phyloP scores from a whole-genome alignment of 2,329 filamentous ascomycete genomes.

The Fusarium solani-melongenae region DNA sequence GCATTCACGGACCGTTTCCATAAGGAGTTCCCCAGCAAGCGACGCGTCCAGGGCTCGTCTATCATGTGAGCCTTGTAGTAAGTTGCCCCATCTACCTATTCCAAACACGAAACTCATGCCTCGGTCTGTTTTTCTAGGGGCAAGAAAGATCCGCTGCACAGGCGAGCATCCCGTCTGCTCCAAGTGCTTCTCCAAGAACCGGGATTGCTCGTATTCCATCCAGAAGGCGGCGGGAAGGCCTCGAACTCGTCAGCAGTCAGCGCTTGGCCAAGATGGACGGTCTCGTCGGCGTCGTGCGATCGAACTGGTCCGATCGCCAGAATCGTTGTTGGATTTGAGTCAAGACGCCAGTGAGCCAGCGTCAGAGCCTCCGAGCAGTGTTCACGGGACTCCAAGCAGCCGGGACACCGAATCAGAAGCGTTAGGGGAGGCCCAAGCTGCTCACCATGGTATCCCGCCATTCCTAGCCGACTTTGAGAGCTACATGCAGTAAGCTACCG shows the following conservation, averaged over 20 bases:
- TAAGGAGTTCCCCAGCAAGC: not conserved
- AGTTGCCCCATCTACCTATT: not conserved
- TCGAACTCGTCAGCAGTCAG: not conserved
- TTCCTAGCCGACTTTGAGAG: not conserved
- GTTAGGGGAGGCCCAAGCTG: too few species aligned
- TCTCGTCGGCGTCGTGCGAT: not conserved
- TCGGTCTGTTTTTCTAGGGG: not conserved
- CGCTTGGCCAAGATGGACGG: not conserved
- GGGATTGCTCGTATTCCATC: not conserved
- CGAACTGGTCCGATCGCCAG: not conserved
- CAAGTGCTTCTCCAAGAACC: not conserved
- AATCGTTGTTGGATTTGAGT: not conserved
- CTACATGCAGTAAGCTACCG: not conserved
- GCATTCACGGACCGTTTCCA: not conserved
- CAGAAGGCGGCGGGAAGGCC: not conserved
- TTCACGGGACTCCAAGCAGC: not conserved
- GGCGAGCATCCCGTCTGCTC: not conserved
- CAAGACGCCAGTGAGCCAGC: not conserved
- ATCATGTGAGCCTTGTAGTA: not conserved
- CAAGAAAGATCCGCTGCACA: not conserved
- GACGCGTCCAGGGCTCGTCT: not conserved
- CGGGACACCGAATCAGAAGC: not conserved
- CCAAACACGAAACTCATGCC: not conserved
- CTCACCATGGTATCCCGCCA: not conserved
- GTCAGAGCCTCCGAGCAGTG: not conserved